Base-by-base conservation (phyloP, 176 grass and related monocot species). In the Tillandsia fasciculata region DNA sequence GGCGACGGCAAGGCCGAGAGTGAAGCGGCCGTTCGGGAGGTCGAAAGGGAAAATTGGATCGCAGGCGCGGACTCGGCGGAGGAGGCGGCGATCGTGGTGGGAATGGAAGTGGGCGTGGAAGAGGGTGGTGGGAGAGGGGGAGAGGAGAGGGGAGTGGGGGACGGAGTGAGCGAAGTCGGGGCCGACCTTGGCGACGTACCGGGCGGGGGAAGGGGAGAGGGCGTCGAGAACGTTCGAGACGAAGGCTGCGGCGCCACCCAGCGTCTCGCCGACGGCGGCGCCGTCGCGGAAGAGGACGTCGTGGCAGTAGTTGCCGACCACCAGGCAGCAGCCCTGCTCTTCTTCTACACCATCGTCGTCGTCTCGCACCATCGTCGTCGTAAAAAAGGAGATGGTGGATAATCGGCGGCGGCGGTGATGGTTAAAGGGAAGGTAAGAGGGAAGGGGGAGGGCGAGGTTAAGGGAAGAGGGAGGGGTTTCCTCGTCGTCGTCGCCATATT, bases 291-390 rank as follows among this genome's bases (percentile, higher is more conserved):
- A 83, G 53, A 93, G 84, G 20, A 99, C 89, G 70, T 99, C 94
- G 87, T 99, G 94, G 74, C 94, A 99, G 82, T 99, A 99, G 87
- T 86, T 99, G 13, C 94, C 94, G 65, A 93, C 84, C 68, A 97
- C 74, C 29, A 92, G 73, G 8, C 82, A 69, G 27, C 81, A 53
- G 14, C 75, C 66, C 28, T 42, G 26, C 26, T n/a, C 64, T 15
- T 67, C 64, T 42, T 11, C 58, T 1, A 1, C 64, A 0, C 42
- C 64, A 10, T 28, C 14, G 28, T 8, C 15, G n/a, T 59, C 54
- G n/a, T 22, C 54, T 20, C 9, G 65, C 65, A 67, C 65, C 65
- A 67, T 67, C 65, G 65, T 42, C 5, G 33, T 7, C 33, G 33
- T 42, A 42, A 42, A 42, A 42, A 7, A 42, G 33, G 33, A 42